phyloP scores from a whole-genome alignment of 2,329 filamentous ascomycete species.

The Emergomyces orientalis region DNA sequence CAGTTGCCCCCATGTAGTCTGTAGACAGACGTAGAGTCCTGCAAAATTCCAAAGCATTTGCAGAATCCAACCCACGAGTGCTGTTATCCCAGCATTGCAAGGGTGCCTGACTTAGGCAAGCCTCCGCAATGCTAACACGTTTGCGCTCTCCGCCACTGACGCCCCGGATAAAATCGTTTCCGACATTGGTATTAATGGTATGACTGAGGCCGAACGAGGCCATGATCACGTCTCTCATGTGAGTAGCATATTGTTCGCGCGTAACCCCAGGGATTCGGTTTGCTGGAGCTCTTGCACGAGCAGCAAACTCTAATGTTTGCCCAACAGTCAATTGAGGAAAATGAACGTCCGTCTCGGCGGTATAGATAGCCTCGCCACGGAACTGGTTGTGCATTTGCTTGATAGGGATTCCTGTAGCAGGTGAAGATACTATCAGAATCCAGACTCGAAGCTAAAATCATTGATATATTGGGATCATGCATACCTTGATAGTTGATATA shows the following conservation, averaged over 20 bases:
- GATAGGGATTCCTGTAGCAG: slow-evolving; percentile 4
- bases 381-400: slow-evolving; percentile 46
- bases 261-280: slow-evolving; percentile 50
- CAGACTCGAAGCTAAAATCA: background rate
- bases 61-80: slow-evolving; percentile 59
- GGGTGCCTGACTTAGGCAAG: slow-evolving; percentile 65
- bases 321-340: slow-evolving; percentile 78
- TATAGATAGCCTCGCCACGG: slow-evolving; percentile 76
- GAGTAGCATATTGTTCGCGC: slow-evolving; percentile 29
- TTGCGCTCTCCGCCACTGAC: slow-evolving; percentile 72
- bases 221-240: slow-evolving; percentile 40
- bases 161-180: slow-evolving; percentile 70
- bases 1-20: slow-evolving; percentile 72
- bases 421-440: background rate
- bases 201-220: slow-evolving; percentile 45
- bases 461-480: background rate
- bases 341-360: slow-evolving; percentile 78
- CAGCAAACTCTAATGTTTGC: slow-evolving; percentile 75
- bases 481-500: slow-evolving; percentile 68
- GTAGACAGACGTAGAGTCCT: slow-evolving; percentile 69
- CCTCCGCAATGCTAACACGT: slow-evolving; percentile 73
- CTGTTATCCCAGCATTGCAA: slow-evolving; percentile 69
- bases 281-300: slow-evolving; percentile 80
- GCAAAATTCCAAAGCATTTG: slow-evolving; percentile 57
- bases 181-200: slow-evolving; percentile 75